Base-by-base conservation (phyloP, 805 yeast genomes). In the Wickerhamomyces hampshirensis region DNA sequence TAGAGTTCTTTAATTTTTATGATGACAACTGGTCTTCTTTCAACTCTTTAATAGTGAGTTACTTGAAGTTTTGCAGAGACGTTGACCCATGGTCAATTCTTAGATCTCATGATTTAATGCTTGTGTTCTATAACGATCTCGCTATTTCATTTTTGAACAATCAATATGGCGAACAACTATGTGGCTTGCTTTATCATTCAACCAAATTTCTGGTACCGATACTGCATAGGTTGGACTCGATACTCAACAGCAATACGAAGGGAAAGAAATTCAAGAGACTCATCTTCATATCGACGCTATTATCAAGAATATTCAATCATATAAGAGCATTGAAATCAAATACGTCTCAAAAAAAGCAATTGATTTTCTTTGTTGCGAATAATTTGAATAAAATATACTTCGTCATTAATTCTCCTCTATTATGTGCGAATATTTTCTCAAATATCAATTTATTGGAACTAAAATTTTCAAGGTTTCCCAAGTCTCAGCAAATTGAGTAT, bases 351-450 rank as follows among this genome's bases (percentile, higher is more conserved):
- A 75, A 75, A 42, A 73, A 68, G 32, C 54, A 66, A 5, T 56
- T 77, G 9, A 62, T 78, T 17, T 48, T 78, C 28, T 68, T 65
- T 39, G 53, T 77, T 9, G 75, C 77, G 10, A 64, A 66, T 19
- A 60, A 65, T 27, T 51, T 78, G 30, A 77, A 81, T 52, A 62
- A 59, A 42, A 58, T 73, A 0, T 78, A 78, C 51, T 73, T 74
- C 50, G 59, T 55, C 27, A 67, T 78, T 16, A 70, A 65, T 21
- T 74, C 71, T 21, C 81, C 83, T 5, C 61, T 76, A 45, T 57
- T 76, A 13, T 78, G 84, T 55, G 68, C 76, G 24, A 77, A 78
- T 46, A 75, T 78, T 27, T 76, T 77, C 48, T 68, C 80, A 23
- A 78, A 77, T 52, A 70, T 78, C 62, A 74, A 71, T 31, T 46